These are phyloP conservation scores for Hypomontagnella monticulosa DNA, from an alignment of 495 filamentous ascomycete genomes.

Conservation along the genomic window DNA sequence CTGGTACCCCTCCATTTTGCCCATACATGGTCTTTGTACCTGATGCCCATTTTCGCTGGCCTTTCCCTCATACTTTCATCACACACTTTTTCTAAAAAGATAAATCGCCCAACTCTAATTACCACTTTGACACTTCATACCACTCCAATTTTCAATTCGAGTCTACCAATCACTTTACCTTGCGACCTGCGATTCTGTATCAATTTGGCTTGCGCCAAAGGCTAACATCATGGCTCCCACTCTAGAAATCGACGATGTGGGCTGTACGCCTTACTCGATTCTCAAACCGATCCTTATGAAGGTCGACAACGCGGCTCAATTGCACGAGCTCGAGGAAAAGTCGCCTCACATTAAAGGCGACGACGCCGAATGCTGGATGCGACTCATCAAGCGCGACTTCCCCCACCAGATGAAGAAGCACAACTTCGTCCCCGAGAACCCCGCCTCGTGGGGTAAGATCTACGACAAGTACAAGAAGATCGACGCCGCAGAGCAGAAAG, in stretches of 20 bases:
- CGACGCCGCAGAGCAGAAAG: slow-evolving; percentile 59
- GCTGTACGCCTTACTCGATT: slow-evolving; percentile 24
- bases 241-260: slow-evolving; percentile 40
- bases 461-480: slow-evolving; percentile 52
- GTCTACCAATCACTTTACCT: too few relatives aligned
- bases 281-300: slow-evolving; percentile 42
- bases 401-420: slow-evolving; percentile 30
- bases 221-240: slow-evolving; percentile 19
- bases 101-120: too few relatives aligned
- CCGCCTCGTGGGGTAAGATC: slow-evolving; percentile 49
- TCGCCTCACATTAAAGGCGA: slow-evolving; percentile 49
- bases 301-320: slow-evolving; percentile 45
- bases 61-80: too few relatives aligned
- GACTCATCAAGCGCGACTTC: slow-evolving; percentile 52
- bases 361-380: slow-evolving; percentile 47
- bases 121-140: too few relatives aligned
- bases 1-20: too few relatives aligned
- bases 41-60: too few relatives aligned
- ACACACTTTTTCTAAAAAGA: too few relatives aligned
- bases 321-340: slow-evolving; percentile 50
- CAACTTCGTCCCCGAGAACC: slow-evolving; percentile 45
- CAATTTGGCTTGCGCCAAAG: neutral
- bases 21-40: too few relatives aligned
- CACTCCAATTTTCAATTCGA: too few relatives aligned
- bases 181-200: too few relatives aligned